A percentile compares a stretch with the other conserved stretches of the same genome.
Evolutionary conservation across 1,139 yeast species (phyloP).

Genomic region (Hanseniaspora gamundiae): DNA sequence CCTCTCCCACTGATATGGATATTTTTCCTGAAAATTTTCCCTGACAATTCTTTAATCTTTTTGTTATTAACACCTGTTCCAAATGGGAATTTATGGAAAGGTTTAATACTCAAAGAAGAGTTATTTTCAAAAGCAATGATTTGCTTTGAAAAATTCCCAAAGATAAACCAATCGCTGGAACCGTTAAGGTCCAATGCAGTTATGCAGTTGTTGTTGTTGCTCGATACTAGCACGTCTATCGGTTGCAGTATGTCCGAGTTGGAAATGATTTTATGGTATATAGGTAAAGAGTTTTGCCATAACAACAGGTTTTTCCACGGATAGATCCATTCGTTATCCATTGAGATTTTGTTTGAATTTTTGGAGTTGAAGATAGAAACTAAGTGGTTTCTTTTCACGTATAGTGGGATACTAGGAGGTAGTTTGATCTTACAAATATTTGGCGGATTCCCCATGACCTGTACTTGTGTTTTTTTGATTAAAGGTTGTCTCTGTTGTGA

Average conservation of each 20-base stretch:
- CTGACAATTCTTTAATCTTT: not conserved
- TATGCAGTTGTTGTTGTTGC: conserved; percentile 14
- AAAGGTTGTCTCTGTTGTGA: not conserved
- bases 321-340: conserved; percentile 16
- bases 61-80: not conserved
- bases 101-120: conserved; percentile 17
- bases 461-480: not conserved
- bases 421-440: not conserved
- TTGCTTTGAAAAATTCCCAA: conserved; percentile 16
- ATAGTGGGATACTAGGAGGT: conserved; percentile 15
- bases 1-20: conserved; percentile 23
- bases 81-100: conserved; percentile 7
- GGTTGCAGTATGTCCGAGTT: conserved; percentile 6
- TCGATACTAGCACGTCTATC: conserved; percentile 11
- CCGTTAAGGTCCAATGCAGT: conserved; percentile 21
- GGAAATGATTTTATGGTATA: conserved; percentile 15
- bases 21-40: conserved; percentile 9
- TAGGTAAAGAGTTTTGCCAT: conserved; percentile 11
- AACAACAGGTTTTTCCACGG: conserved; percentile 13
- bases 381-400: conserved; percentile 14
- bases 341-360: conserved; percentile 5
- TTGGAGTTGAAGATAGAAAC: conserved; percentile 10
- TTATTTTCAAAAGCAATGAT: conserved; percentile 23
- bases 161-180: conserved; percentile 22
- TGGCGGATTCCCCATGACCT: conserved; percentile 1